Evolutionary conservation across 1,139 yeast genomes (phyloP).

Genomic region (Yamadazyma epiphylla): DNA sequence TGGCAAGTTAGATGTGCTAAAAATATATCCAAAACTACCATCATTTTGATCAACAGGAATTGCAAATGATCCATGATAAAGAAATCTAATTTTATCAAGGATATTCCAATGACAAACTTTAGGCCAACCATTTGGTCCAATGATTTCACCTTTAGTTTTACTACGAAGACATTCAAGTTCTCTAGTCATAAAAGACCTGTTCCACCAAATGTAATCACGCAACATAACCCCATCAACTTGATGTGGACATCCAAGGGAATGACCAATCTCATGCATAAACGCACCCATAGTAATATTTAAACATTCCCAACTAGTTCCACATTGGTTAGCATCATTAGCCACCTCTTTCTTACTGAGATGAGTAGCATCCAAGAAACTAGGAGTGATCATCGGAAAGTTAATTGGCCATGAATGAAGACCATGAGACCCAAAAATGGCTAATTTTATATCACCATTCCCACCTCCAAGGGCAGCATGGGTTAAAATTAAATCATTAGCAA

Average conservation of each 20-base stretch:
- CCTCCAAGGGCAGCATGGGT: conserved; percentile 98
- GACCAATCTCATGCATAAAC: conserved; percentile 94
- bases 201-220: conserved; percentile 76
- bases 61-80: conserved; percentile 76
- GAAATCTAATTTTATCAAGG: conserved; percentile 70
- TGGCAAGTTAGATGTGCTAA: conserved; percentile 19
- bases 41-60: conserved; percentile 54
- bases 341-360: conserved; percentile 61
- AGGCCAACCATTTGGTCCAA: conserved; percentile 53
- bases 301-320: conserved; percentile 91
- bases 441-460: conserved; percentile 60
- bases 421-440: conserved; percentile 94
- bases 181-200: conserved; percentile 75
- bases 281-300: conserved; percentile 86
- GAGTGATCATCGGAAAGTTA: conserved; percentile 63
- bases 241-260: conserved; percentile 86
- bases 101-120: conserved; percentile 76
- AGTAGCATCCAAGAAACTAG: conserved; percentile 70
- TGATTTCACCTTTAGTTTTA: conserved; percentile 33
- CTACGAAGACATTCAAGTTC: conserved; percentile 58
- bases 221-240: conserved; percentile 88
- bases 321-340: conserved; percentile 82
- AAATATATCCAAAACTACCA: conserved; percentile 23
- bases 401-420: conserved; percentile 89
- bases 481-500: conserved; percentile 50